Conservation (phyloP, 352 stramenopile genomes). For the Phytophthora cajani region DNA sequence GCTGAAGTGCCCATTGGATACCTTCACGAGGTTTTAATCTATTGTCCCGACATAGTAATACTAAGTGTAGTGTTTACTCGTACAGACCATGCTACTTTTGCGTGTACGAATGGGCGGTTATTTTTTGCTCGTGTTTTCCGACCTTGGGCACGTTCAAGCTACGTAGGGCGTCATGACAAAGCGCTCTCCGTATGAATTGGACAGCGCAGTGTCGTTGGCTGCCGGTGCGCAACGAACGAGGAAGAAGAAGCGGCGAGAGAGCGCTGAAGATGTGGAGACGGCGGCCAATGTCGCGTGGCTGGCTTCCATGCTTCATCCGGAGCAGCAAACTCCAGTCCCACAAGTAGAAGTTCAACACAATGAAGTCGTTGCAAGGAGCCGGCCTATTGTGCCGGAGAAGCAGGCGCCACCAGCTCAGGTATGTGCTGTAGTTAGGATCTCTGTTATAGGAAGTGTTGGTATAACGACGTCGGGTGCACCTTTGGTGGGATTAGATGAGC, state of each 20-base stretch:
- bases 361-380: slow-evolving; percentile 11
- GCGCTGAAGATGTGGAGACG: slow-evolving; percentile 6
- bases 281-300: slow-evolving; percentile 34
- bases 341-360: slow-evolving; percentile 18
- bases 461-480: not conserved
- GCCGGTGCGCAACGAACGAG: slow-evolving; percentile 10
- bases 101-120: slow-evolving; percentile 20
- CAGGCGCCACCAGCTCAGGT: slow-evolving; percentile 12
- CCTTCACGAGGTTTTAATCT: slow-evolving; percentile 15
- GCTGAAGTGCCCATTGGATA: slow-evolving; percentile 1
- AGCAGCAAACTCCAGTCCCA: not conserved
- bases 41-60: slow-evolving; percentile 3
- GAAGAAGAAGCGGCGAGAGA: slow-evolving; percentile 36
- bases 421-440: not conserved
- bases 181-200: slow-evolving; percentile 49
- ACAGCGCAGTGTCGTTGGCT: slow-evolving; percentile 15
- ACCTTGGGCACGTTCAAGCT: slow-evolving; percentile 6
- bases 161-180: slow-evolving; percentile 33
- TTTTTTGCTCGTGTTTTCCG: not conserved
- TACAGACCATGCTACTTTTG: slow-evolving; percentile 7
- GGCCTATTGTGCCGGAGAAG: slow-evolving; percentile 20
- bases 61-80: slow-evolving; percentile 16
- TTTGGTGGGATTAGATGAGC: slow-evolving; percentile 46
- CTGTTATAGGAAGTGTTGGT: not conserved
- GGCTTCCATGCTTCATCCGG: slow-evolving; percentile 26